A percentile compares a stretch with the other conserved stretches of the same genome.
These are phyloP conservation scores for Picochlorum sp. DNA, from an alignment of 139 green algal species.

Conservation along the genomic window DNA sequence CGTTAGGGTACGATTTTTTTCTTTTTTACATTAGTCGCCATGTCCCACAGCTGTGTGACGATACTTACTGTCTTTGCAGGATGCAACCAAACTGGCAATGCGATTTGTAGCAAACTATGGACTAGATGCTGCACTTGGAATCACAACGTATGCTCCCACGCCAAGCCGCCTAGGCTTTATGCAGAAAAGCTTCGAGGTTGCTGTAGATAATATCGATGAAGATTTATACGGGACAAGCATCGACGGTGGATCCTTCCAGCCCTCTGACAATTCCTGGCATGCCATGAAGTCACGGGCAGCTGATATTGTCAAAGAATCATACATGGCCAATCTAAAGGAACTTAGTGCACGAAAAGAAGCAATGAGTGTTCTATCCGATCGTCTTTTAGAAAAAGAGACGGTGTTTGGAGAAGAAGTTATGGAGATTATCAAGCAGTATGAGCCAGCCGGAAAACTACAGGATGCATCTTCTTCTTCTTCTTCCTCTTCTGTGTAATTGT, in stretches of 20 bases:
- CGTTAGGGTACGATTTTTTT: slow-evolving; percentile 5
- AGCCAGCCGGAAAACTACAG: too few species aligned
- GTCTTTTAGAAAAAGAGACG: slow-evolving; percentile 33
- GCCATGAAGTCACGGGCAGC: slow-evolving; percentile 12
- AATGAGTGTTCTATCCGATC: slow-evolving; percentile 17
- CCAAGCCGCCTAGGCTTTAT: slow-evolving; percentile 14
- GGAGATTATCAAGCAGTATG: slow-evolving; percentile 19
- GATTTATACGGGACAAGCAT: slow-evolving; percentile 37
- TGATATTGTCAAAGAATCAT: slow-evolving; percentile 31
- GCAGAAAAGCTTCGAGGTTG: slow-evolving; percentile 29
- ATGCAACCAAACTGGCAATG: slow-evolving; percentile 30
- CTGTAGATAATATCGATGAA: slow-evolving; percentile 41
- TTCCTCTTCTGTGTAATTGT: too few species aligned
- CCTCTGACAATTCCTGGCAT: slow-evolving; percentile 26
- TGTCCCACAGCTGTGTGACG: too few species aligned
- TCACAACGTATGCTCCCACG: slow-evolving; percentile 33
- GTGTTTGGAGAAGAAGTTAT: slow-evolving; percentile 31
- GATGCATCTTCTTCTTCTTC: too few species aligned
- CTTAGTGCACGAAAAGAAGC: slow-evolving; percentile 24
- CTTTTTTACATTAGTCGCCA: too few species aligned
- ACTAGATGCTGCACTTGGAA: slow-evolving; percentile 26
- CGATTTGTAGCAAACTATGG: slow-evolving; percentile 48
- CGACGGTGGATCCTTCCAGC: slow-evolving; percentile 27
- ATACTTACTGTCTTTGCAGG: slow-evolving; percentile 5
- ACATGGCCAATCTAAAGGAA: slow-evolving; percentile 30